Evolutionary conservation across 371 early-diverging fungal genomes (phyloP), one percentile per base, ranked within the genome.

Genomic region (Cokeromyces recurvatus): DNA sequence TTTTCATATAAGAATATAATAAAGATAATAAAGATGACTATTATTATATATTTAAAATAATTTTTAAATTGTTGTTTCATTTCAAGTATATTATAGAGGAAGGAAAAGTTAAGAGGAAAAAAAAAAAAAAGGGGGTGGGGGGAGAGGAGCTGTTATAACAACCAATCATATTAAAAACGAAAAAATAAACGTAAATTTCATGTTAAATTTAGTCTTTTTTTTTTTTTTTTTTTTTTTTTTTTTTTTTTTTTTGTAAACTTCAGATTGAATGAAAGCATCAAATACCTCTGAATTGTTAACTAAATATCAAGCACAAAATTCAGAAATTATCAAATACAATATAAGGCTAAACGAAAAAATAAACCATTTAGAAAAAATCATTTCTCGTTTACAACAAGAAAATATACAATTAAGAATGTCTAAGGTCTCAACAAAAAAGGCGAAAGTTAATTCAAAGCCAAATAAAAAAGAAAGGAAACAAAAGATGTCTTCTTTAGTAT

Each of bases 251-350:
- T 36, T 20, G n/a, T n/a, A 34, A 15, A 9, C 10, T 29, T 34
- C 35, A 29, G n/a, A n/a, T n/a, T n/a, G n/a, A n/a, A n/a, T n/a
- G n/a, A n/a, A n/a, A n/a, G n/a, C n/a, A 27, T 7, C 11, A 11
- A 27, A 27, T 27, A 10, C 24, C 11, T 4, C n/a, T 8, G 23
- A 32, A 1, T 16, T 37, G 1, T 3, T 51, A 3, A 6, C 1
- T 4, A 25, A 42, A 36, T 46, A 53, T 20, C 21, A 42, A 31
- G 42, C 37, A 17, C 56, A 55, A 24, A 55, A 55, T 17, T 3
- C 10, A 15, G 56, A 55, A 15, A 46, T 55, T 11, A 50, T 50
- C 14, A 39, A 17, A 19, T 12, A 20, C 1, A 55, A 55, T 22
- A 16, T 41, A 8, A 49, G 12, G 21, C 37, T 55, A 2, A 40